These are phyloP conservation scores for Sporothrix brunneoviolacea DNA, from an alignment of 2,329 filamentous ascomycete genomes.

Conservation along the genomic window DNA sequence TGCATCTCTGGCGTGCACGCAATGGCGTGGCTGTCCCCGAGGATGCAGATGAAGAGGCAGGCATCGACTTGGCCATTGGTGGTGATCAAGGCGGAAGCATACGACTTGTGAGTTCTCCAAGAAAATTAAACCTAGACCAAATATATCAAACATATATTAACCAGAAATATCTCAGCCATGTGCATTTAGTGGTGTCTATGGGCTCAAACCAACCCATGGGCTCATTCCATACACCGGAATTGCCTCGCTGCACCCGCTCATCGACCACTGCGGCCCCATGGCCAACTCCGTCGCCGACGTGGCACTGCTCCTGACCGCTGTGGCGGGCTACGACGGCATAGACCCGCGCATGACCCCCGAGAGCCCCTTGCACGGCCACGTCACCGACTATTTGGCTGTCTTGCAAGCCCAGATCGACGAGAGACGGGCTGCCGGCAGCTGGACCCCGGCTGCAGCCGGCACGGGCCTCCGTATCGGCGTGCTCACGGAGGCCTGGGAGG, in stretches of 20 bases:
- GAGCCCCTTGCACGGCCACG: constrained; percentile 28
- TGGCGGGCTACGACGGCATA: constrained; percentile 42
- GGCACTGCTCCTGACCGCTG: constrained; percentile 31
- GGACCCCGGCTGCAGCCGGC: constrained; percentile 23
- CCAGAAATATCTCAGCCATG: constrained; percentile 24
- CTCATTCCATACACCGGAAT: constrained; percentile 44
- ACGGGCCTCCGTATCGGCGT: constrained; percentile 38
- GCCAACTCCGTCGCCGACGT: constrained; percentile 35
- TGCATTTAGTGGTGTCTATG: constrained; percentile 34
- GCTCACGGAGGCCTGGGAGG: constrained; percentile 36
- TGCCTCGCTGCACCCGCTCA: constrained; percentile 30
- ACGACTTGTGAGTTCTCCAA: constrained; percentile 40
- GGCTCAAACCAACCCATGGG: constrained; percentile 41
- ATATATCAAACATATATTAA: not conserved
- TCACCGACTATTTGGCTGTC: constrained; percentile 25
- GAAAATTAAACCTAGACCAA: not conserved
- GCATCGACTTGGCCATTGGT: constrained; percentile 39
- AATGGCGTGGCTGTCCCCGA: not conserved
- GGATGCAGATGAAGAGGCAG: constrained; percentile 25
- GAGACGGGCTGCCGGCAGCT: constrained; percentile 17
- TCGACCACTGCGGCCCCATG: constrained; percentile 41
- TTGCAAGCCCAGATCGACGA: constrained; percentile 20
- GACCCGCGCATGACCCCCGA: constrained; percentile 36
- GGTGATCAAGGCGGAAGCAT: constrained; percentile 69
- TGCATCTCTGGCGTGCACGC: constrained; percentile 6